phyloP scores from a whole-genome alignment of 2,329 filamentous ascomycete genomes.

The Cercospora zeina region DNA sequence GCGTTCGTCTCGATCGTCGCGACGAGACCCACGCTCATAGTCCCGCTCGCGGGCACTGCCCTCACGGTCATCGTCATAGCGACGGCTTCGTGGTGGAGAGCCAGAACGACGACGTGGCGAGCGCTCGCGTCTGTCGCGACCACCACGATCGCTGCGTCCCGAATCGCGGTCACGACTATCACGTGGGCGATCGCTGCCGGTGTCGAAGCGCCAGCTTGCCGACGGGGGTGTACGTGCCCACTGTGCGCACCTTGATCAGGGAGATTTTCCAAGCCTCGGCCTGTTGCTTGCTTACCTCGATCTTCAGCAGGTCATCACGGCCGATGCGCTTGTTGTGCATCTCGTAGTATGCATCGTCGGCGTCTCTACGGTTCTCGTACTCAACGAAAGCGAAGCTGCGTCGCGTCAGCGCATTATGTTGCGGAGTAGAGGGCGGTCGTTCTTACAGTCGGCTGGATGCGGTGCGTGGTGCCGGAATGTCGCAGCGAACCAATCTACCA shows the following conservation, averaged over 20 bases:
- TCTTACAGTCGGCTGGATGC: constrained; percentile 94
- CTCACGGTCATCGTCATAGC: constrained; percentile 72
- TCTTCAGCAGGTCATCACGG: constrained; percentile 93
- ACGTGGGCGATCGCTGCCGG: constrained; percentile 57
- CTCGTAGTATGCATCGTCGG: constrained; percentile 98
- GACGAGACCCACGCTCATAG: constrained; percentile 72
- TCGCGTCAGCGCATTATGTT: constrained; percentile 42
- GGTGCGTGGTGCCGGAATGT: constrained; percentile 93
- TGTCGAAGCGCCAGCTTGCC: constrained; percentile 97
- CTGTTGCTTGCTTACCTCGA: constrained; percentile 68
- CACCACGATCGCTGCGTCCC: constrained; percentile 54
- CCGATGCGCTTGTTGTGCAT: constrained; percentile 99
- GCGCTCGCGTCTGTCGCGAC: constrained; percentile 58
- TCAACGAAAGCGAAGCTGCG: constrained; percentile 93
- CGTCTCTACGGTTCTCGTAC: constrained; percentile 97
- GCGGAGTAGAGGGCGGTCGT: background rate
- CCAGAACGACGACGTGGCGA: constrained; percentile 67
- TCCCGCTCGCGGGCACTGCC: constrained; percentile 65
- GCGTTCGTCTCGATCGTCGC: constrained; percentile 69
- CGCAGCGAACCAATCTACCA: constrained; percentile 94
- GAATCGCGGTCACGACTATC: constrained; percentile 52
- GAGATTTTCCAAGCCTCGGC: background rate
- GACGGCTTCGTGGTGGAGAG: constrained; percentile 57
- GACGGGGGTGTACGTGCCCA: constrained; percentile 98
- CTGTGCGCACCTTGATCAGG: constrained; percentile 53